A percentile compares a stretch with the other conserved stretches of the same genome.
phyloP scores from a whole-genome alignment of 345 rosid species.

The Aquilaria malaccensis region DNA sequence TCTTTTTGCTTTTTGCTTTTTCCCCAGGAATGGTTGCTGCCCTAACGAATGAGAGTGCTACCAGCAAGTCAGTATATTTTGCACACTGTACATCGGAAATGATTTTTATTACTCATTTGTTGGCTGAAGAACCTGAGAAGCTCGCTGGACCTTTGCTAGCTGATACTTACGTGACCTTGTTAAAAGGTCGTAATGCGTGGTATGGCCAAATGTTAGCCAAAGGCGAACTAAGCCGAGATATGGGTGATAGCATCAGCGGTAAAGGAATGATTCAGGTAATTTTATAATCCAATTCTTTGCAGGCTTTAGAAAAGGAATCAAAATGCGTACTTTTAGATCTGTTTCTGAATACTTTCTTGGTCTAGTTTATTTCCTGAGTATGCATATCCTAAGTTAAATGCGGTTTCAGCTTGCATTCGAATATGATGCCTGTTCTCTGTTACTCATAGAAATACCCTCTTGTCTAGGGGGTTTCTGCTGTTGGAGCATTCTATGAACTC shows the following conservation, averaged over 20 bases:
- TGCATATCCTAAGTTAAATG: too few species aligned
- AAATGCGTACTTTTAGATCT: too few species aligned
- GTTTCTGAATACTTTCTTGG: too few species aligned
- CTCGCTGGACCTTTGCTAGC: conserved; percentile 85
- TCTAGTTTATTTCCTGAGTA: too few species aligned
- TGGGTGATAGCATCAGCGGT: conserved; percentile 79
- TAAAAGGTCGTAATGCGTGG: conserved; percentile 88
- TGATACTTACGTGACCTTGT: conserved; percentile 70
- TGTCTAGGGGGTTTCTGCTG: conserved; percentile 74
- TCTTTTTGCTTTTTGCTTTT: neutral
- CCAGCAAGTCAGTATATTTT: conserved; percentile 80
- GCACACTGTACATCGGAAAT: conserved; percentile 87
- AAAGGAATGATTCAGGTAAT: conserved; percentile 87
- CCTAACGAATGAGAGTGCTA: conserved; percentile 77
- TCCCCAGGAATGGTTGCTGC: conserved; percentile 74
- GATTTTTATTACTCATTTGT: conserved; percentile 78
- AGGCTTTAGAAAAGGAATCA: too few species aligned
- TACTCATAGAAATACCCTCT: neutral
- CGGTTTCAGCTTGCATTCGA: too few species aligned
- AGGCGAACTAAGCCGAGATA: conserved; percentile 65
- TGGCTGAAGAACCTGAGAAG: conserved; percentile 79
- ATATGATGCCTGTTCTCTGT: too few species aligned
- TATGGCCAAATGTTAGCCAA: conserved; percentile 78
- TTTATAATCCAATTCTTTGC: too few species aligned
- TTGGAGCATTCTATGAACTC: conserved; percentile 64